Evolutionary conservation across 345 rosid genomes (phyloP).

Genomic region (Psidium guajava): DNA sequence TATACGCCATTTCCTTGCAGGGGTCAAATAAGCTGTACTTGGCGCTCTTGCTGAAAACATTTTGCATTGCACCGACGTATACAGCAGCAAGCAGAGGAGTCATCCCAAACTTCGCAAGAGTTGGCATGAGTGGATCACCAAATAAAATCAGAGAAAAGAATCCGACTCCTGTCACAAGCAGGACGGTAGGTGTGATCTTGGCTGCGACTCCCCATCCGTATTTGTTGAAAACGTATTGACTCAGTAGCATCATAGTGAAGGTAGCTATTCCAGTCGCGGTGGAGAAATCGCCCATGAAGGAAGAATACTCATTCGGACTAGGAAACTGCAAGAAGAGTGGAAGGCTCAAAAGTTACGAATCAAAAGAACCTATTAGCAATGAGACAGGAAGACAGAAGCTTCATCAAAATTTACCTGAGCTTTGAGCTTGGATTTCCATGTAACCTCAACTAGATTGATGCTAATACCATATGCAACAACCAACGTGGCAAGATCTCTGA

Average conservation of each 20-base stretch:
- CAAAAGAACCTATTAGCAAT: not conserved
- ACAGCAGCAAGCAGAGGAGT: slow-evolving; percentile 98
- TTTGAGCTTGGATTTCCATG: slow-evolving; percentile 99
- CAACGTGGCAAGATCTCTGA: slow-evolving; percentile 88
- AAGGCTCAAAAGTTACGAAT: not conserved
- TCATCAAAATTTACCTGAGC: slow-evolving; percentile 53
- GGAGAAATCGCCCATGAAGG: slow-evolving; percentile 98
- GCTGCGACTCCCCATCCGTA: slow-evolving; percentile 99
- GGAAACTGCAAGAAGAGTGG: slow-evolving; percentile 50
- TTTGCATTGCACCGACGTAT: slow-evolving; percentile 95
- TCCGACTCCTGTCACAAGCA: slow-evolving; percentile 76
- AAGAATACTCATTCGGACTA: slow-evolving; percentile 90
- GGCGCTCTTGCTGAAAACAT: slow-evolving; percentile 99
- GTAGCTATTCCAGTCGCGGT: slow-evolving; percentile 90
- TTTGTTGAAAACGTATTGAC: slow-evolving; percentile 71
- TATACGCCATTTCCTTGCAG: slow-evolving; percentile 98
- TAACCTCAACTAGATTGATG: slow-evolving; percentile 95
- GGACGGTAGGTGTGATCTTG: slow-evolving; percentile 78
- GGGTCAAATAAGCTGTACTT: slow-evolving; percentile 97
- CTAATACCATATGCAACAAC: slow-evolving; percentile 98
- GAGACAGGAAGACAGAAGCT: not conserved
- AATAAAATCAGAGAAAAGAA: slow-evolving; percentile 84
- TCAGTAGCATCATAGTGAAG: slow-evolving; percentile 95
- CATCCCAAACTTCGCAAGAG: slow-evolving; percentile 70
- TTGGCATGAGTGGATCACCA: slow-evolving; percentile 65